Evolutionary conservation across 164 flowering plant genomes (phyloP).

Genomic region (Echeveria elegans): DNA sequence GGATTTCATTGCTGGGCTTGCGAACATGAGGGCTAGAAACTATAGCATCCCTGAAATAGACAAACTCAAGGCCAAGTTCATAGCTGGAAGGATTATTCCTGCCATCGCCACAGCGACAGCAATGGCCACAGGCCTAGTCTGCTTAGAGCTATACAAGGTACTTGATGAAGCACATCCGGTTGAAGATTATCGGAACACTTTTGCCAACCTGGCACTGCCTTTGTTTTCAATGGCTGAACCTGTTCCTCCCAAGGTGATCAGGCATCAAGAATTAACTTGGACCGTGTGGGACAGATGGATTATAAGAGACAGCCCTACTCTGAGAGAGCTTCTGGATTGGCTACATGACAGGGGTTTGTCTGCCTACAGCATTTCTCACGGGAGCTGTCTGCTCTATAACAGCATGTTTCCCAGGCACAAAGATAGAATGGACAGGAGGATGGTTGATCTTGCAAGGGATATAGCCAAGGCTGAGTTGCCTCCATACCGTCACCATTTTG

Average conservation of each 20-base stretch:
- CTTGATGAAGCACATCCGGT: conserved; percentile 58
- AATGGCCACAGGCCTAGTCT: conserved; percentile 86
- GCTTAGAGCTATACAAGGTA: conserved; percentile 85
- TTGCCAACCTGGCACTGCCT: conserved; percentile 80
- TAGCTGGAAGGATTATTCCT: conserved; percentile 87
- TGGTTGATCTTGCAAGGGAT: conserved; percentile 63
- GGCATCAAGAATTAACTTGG: conserved; percentile 75
- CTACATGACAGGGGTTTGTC: conserved; percentile 56
- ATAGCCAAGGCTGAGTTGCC: conserved; percentile 65
- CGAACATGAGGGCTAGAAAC: conserved; percentile 89
- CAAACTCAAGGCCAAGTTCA: conserved; percentile 82
- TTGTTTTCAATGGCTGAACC: conserved; percentile 85
- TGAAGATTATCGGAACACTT: conserved; percentile 81
- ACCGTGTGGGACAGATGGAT: conserved; percentile 93
- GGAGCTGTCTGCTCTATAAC: conserved; percentile 70
- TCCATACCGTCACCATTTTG: conserved; percentile 52
- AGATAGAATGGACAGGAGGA: conserved; percentile 61
- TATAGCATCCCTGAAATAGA: conserved; percentile 87
- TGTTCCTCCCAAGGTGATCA: conserved; percentile 76
- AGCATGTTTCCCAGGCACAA: conserved; percentile 66
- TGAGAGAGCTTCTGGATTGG: conserved; percentile 69
- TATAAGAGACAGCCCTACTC: conserved; percentile 45
- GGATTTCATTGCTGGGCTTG: conserved; percentile 78
- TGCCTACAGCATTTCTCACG: conserved; percentile 85
- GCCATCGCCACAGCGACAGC: conserved; percentile 88